Evolutionary conservation across 2,329 filamentous ascomycete species (phyloP).

Genomic region (Aaosphaeria pasadenensis): DNA sequence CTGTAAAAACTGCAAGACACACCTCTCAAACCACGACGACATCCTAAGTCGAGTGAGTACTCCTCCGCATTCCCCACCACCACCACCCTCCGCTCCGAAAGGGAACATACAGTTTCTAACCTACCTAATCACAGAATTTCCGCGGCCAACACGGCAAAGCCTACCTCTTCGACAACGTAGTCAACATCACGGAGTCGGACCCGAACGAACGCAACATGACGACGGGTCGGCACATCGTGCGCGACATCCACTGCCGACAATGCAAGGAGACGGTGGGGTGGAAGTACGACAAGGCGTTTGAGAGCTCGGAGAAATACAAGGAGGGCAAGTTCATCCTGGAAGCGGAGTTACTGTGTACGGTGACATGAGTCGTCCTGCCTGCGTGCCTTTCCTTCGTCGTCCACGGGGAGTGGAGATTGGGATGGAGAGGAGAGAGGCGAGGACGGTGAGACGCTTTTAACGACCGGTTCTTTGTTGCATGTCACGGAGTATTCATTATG

Average conservation of each 20-base stretch:
- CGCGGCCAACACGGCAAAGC: slow-evolving; percentile 97
- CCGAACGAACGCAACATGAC: slow-evolving; percentile 98
- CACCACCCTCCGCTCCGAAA: background rate
- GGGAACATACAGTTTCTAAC: background rate
- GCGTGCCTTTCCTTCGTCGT: no score
- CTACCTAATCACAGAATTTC: slow-evolving; percentile 68
- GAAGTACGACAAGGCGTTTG: slow-evolving; percentile 98
- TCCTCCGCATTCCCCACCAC: background rate
- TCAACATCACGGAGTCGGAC: slow-evolving; percentile 82
- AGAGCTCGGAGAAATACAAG: slow-evolving; percentile 93
- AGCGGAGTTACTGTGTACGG: slow-evolving; percentile 81
- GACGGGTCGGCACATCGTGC: slow-evolving; percentile 88
- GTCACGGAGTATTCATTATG: no score
- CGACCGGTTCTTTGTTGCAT: no score
- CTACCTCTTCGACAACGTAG: slow-evolving; percentile 90
- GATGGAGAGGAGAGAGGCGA: slow-evolving; percentile 8
- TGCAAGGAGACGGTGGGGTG: slow-evolving; percentile 93
- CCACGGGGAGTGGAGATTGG: slow-evolving; percentile 7
- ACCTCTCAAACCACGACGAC: slow-evolving; percentile 91
- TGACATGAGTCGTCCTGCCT: slow-evolving; percentile 42
- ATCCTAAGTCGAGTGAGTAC: slow-evolving; percentile 82
- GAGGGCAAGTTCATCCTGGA: slow-evolving; percentile 98
- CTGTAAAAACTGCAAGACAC: slow-evolving; percentile 90
- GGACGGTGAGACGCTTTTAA: no score
- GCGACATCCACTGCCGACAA: slow-evolving; percentile 87